Percentiles rank a stretch among this genome's conserved stretches.
Conservation (phyloP, 139 green algal species). For the Picochlorum costavermella region DNA sequence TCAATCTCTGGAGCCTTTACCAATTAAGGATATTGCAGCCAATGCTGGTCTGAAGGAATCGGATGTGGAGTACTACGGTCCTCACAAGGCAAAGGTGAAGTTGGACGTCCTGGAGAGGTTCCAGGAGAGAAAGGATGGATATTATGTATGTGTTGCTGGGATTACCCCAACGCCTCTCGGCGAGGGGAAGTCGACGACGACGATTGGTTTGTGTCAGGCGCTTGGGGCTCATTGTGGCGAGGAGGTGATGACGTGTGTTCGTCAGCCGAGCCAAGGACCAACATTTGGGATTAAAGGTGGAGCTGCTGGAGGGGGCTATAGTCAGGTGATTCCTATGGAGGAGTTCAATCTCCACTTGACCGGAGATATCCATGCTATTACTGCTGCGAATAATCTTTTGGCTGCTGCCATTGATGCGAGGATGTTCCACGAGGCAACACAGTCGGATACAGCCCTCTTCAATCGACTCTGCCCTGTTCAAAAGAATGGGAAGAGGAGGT, state of each 20-base stretch:
- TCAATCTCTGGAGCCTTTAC: slow-evolving; percentile 49
- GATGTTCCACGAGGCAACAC: slow-evolving; percentile 93
- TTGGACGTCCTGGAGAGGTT: slow-evolving; percentile 49
- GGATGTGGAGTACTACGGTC: slow-evolving; percentile 80
- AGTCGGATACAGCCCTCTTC: slow-evolving; percentile 79
- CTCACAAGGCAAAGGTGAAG: slow-evolving; percentile 84
- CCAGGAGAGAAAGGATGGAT: slow-evolving; percentile 41
- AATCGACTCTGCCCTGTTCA: slow-evolving; percentile 70
- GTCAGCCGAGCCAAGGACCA: slow-evolving; percentile 92
- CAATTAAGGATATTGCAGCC: slow-evolving; percentile 75
- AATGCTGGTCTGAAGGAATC: slow-evolving; percentile 51
- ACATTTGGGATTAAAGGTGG: slow-evolving; percentile 95
- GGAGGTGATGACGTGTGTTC: slow-evolving; percentile 83
- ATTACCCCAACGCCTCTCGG: slow-evolving; percentile 94
- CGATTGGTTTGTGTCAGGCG: slow-evolving; percentile 93
- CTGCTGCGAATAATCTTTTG: slow-evolving; percentile 95
- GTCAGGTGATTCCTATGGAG: slow-evolving; percentile 88
- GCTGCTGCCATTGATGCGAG: slow-evolving; percentile 89
- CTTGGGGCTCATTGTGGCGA: slow-evolving; percentile 80
- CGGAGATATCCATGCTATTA: slow-evolving; percentile 96
- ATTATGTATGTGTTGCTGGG: slow-evolving; percentile 93
- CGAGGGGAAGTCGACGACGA: slow-evolving; percentile 95
- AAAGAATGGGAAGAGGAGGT: slow-evolving; percentile 58
- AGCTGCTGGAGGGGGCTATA: slow-evolving; percentile 93
- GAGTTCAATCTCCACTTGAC: slow-evolving; percentile 93